Evolutionary conservation across 2,329 filamentous ascomycete genomes (phyloP).

Genomic region (Cladosporium sp.): DNA sequence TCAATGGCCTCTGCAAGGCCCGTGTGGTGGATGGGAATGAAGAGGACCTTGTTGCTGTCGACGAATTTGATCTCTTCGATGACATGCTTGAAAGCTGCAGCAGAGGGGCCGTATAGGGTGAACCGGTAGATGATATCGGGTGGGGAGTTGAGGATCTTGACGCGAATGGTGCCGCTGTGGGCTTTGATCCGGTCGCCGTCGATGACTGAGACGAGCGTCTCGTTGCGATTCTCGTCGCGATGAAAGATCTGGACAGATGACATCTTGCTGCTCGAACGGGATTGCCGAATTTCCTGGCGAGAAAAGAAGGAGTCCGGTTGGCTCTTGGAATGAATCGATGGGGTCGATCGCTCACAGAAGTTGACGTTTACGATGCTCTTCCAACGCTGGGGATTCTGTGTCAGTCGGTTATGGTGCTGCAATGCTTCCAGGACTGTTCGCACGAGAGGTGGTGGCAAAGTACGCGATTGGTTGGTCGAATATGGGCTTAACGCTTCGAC

Average conservation of each 20-base stretch:
- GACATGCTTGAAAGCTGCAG: slow-evolving; percentile 13
- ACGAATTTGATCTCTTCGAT: slow-evolving; percentile 10
- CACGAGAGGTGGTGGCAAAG: too few species aligned
- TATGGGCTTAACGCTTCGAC: too few species aligned
- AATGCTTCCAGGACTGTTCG: too few species aligned
- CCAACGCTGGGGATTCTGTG: too few species aligned
- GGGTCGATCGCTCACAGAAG: too few species aligned
- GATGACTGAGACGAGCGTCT: not conserved
- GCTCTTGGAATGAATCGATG: too few species aligned
- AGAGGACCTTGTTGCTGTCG: not conserved
- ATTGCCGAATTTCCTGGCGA: too few species aligned
- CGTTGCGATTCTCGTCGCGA: not conserved
- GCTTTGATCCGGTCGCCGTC: slow-evolving; percentile 12
- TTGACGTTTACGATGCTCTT: too few species aligned
- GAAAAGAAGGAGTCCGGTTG: too few species aligned
- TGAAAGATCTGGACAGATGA: slow-evolving; percentile 12
- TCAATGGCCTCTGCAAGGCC: slow-evolving; percentile 8
- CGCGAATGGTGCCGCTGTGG: slow-evolving; percentile 11
- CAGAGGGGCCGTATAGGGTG: slow-evolving; percentile 6
- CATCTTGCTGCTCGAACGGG: slow-evolving; percentile 8
- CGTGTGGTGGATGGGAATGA: slow-evolving; percentile 14
- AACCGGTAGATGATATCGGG: not conserved
- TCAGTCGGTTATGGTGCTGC: too few species aligned
- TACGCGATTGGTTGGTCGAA: too few species aligned
- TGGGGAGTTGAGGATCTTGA: not conserved